phyloP scores from a whole-genome alignment of 768 basidiomycete genomes.

The Erythrobasidium yunnanense region DNA sequence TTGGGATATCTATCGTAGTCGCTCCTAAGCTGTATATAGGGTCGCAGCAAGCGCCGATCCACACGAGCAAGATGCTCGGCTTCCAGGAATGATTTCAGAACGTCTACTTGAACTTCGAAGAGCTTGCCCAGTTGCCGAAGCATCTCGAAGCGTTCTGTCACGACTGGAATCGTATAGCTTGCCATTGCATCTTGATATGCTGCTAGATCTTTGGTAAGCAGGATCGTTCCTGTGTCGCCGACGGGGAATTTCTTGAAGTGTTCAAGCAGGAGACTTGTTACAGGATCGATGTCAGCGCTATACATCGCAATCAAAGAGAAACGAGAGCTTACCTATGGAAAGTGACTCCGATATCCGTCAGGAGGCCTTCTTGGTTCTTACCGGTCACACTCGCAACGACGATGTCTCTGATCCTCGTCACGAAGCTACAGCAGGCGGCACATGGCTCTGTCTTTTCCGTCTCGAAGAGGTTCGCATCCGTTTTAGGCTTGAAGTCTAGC shows the following conservation, averaged over 20 bases:
- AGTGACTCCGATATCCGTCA: constrained; percentile 83
- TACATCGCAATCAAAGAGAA: neutral
- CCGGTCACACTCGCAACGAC: constrained; percentile 70
- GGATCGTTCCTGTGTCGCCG: constrained; percentile 87
- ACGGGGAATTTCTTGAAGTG: constrained; percentile 94
- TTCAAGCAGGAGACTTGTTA: constrained; percentile 67
- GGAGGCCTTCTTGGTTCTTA: constrained; percentile 81
- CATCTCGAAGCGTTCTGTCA: constrained; percentile 94
- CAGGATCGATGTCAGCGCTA: too few species aligned
- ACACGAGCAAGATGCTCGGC: constrained; percentile 81
- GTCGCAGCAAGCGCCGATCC: constrained; percentile 70
- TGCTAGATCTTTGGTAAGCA: constrained; percentile 98
- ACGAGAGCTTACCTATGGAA: constrained; percentile 62
- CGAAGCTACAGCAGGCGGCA: constrained; percentile 64
- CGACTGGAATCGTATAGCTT: constrained; percentile 67
- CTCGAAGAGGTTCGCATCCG: constrained; percentile 90
- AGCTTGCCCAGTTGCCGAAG: constrained; percentile 92
- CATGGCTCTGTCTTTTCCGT: constrained; percentile 92
- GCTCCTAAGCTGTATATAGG: constrained; percentile 77
- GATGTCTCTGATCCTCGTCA: constrained; percentile 69
- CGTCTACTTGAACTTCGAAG: constrained; percentile 91
- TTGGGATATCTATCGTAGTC: constrained; percentile 53
- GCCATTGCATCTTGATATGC: constrained; percentile 83
- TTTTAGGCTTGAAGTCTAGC: constrained; percentile 89
- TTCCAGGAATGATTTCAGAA: constrained; percentile 86